These are phyloP conservation scores for Corchorus capsularis DNA, from an alignment of 345 rosid genomes.

Conservation along the genomic window DNA sequence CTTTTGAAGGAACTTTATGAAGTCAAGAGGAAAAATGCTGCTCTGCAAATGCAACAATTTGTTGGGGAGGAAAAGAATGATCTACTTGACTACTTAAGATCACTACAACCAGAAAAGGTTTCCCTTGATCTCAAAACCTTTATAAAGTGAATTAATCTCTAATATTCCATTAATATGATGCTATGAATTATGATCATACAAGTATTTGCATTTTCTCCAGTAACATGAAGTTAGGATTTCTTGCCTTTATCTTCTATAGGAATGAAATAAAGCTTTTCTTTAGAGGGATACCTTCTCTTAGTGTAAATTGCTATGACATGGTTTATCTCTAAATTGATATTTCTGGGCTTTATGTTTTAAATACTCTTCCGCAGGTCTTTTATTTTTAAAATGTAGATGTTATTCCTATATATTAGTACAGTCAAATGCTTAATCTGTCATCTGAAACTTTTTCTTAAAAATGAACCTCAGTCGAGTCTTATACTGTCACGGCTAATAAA, in stretches of 20 bases:
- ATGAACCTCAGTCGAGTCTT: neutral
- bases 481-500: conserved; percentile 3
- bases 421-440: neutral
- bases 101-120: conserved; percentile 96
- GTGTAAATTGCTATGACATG: neutral
- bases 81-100: conserved; percentile 89
- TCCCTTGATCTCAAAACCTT: conserved; percentile 12
- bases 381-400: too few species aligned
- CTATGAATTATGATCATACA: neutral
- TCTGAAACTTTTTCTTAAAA: conserved; percentile 10
- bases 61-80: conserved; percentile 99
- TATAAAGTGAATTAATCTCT: neutral
- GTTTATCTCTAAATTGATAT: neutral
- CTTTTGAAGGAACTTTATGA: conserved; percentile 75
- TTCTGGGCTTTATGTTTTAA: neutral
- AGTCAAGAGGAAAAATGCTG: conserved; percentile 80
- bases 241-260: neutral
- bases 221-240: neutral
- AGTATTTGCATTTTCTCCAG: neutral
- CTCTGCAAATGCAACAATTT: conserved; percentile 98
- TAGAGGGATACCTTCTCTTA: neutral
- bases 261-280: neutral
- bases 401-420: too few species aligned
- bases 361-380: too few species aligned
- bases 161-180: neutral